A percentile compares a stretch with the other conserved stretches of the same genome.
Conservation (phyloP, 805 yeast species). For the Ogataea angusta region DNA sequence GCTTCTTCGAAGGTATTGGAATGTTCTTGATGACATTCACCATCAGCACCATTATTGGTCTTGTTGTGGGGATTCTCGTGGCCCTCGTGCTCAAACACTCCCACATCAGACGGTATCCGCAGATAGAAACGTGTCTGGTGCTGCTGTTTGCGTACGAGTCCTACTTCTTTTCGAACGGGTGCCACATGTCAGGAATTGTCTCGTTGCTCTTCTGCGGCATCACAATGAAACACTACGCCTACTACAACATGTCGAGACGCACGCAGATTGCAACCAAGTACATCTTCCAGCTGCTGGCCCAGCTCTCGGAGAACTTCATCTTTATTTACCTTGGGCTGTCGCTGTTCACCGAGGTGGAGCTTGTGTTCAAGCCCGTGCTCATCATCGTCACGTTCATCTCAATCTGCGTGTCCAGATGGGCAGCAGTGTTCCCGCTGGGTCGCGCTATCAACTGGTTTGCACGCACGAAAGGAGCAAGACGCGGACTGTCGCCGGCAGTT, state of each 20-base stretch:
- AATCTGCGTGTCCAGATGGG: conserved; percentile 94
- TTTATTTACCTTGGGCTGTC: conserved; percentile 94
- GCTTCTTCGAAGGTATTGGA: conserved; percentile 91
- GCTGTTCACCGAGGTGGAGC: conserved; percentile 90
- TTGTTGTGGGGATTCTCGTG: conserved; percentile 80
- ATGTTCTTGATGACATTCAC: conserved; percentile 91
- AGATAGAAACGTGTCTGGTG: conserved; percentile 92
- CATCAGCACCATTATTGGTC: conserved; percentile 85
- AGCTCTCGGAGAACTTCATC: conserved; percentile 92
- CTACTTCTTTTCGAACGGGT: conserved; percentile 96
- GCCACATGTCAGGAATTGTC: conserved; percentile 99
- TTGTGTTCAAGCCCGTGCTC: conserved; percentile 89
- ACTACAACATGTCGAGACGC: conserved; percentile 94
- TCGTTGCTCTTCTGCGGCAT: conserved; percentile 94
- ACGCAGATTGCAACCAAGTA: conserved; percentile 96
- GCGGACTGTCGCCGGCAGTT: conserved; percentile 35
- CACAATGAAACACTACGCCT: conserved; percentile 94
- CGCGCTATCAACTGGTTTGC: conserved; percentile 76
- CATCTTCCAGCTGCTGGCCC: conserved; percentile 90
- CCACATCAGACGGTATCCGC: conserved; percentile 91
- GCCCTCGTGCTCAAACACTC: conserved; percentile 90
- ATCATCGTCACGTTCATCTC: conserved; percentile 88
- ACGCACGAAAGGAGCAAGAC: conserved; percentile 53
- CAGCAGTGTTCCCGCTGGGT: conserved; percentile 94
- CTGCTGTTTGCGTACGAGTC: conserved; percentile 91